phyloP scores from a whole-genome alignment of 1,284 basidiomycete species.

The Irpex sp. region DNA sequence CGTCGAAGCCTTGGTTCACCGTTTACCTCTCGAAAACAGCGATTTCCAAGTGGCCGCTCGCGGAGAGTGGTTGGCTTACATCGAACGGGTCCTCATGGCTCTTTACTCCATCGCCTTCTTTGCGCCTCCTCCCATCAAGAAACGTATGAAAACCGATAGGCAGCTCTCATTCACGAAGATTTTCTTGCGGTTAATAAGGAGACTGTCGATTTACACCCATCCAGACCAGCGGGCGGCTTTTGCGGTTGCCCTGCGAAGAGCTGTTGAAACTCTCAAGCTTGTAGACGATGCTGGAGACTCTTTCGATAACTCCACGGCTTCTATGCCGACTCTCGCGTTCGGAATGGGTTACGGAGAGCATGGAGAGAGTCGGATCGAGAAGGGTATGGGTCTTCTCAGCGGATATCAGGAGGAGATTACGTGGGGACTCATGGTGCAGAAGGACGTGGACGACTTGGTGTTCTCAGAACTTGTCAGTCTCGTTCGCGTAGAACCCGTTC shows the following conservation, averaged over 20 bases:
- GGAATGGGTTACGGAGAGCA: slow-evolving; percentile 77
- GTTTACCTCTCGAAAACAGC: slow-evolving; percentile 74
- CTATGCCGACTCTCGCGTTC: slow-evolving; percentile 57
- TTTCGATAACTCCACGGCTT: slow-evolving; percentile 61
- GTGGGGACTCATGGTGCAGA: slow-evolving; percentile 63
- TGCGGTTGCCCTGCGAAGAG: slow-evolving; percentile 65
- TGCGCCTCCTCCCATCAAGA: slow-evolving; percentile 71
- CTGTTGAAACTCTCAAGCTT: slow-evolving; percentile 82
- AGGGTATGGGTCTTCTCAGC: slow-evolving; percentile 72
- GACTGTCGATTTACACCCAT: slow-evolving; percentile 45
- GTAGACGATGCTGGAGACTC: slow-evolving; percentile 78
- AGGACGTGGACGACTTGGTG: slow-evolving; percentile 65
- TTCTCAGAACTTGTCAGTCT: slow-evolving; percentile 77
- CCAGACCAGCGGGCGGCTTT: slow-evolving; percentile 54
- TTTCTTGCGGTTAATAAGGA: slow-evolving; percentile 63
- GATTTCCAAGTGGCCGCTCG: slow-evolving; percentile 70
- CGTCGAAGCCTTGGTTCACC: slow-evolving; percentile 71
- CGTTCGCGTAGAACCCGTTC: slow-evolving; percentile 41
- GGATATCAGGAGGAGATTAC: slow-evolving; percentile 64
- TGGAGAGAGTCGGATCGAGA: slow-evolving; percentile 59
- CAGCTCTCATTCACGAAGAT: slow-evolving; percentile 57
- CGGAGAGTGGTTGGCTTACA: slow-evolving; percentile 72
- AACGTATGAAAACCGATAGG: slow-evolving; percentile 58
- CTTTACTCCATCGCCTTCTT: slow-evolving; percentile 89
- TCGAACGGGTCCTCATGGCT: slow-evolving; percentile 76